phyloP scores from a whole-genome alignment of 768 basidiomycete species.

The Ramaria rubella region DNA sequence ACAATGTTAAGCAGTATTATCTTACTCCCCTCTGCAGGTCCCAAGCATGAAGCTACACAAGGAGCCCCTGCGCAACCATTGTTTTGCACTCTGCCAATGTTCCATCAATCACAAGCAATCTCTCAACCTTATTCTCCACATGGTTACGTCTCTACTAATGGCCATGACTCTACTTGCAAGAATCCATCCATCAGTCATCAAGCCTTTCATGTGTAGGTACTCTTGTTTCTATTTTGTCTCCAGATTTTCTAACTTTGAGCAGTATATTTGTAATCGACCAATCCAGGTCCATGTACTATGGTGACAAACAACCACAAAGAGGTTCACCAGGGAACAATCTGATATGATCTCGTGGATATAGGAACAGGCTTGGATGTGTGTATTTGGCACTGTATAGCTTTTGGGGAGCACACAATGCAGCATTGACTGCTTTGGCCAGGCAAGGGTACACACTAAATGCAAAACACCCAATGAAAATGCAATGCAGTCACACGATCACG shows the following conservation, averaged over 20 bases:
- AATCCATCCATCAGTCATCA: constrained; percentile 48
- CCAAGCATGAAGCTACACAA: constrained; percentile 40
- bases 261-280: constrained; percentile 57
- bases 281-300: constrained; percentile 43
- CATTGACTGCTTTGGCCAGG: constrained; percentile 19
- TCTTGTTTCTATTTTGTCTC: background rate
- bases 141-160: constrained; percentile 50
- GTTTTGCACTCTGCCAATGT: constrained; percentile 47
- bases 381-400: constrained; percentile 49
- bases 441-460: constrained; percentile 21
- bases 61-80: constrained; percentile 40
- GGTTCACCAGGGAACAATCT: constrained; percentile 35
- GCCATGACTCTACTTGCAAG: constrained; percentile 47
- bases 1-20: background rate
- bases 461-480: background rate
- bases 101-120: constrained; percentile 37
- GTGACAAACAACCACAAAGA: constrained; percentile 39
- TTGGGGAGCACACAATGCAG: constrained; percentile 46
- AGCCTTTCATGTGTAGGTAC: constrained; percentile 53
- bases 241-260: background rate
- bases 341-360: constrained; percentile 27
- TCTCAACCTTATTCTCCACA: constrained; percentile 24
- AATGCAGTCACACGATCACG: no score
- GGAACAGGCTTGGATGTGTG: constrained; percentile 55
- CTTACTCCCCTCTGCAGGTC: constrained; percentile 29